Evolutionary conservation across 1,284 basidiomycete genomes (phyloP).

Genomic region (Taiwanofungus camphoratus): DNA sequence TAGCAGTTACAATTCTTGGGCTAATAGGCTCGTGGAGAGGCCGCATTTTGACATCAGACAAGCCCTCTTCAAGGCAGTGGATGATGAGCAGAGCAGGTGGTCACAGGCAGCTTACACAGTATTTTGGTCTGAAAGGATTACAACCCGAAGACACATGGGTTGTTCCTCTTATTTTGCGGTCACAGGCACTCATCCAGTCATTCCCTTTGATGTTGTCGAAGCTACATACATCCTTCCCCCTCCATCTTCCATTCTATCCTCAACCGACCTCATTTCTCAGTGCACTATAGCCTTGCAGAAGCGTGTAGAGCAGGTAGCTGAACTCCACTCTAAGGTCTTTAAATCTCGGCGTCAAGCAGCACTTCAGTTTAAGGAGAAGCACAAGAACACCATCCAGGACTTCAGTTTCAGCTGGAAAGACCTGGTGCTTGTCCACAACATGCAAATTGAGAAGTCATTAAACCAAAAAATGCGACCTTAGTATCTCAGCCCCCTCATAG

Average conservation of each 20-base stretch:
- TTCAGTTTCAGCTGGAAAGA: slow-evolving; percentile 30
- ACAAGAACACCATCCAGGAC: slow-evolving; percentile 22
- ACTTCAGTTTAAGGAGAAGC: slow-evolving; percentile 18
- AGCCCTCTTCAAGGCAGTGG: slow-evolving; percentile 28
- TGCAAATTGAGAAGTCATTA: slow-evolving; percentile 20
- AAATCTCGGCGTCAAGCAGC: slow-evolving; percentile 18
- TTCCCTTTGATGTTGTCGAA: slow-evolving; percentile 26
- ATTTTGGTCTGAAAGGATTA: neutral
- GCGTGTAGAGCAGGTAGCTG: slow-evolving; percentile 8
- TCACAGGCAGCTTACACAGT: slow-evolving; percentile 30
- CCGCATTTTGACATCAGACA: slow-evolving; percentile 23
- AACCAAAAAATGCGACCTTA: slow-evolving; percentile 23
- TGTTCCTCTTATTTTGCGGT: neutral
- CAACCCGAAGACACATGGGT: neutral
- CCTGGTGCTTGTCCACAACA: slow-evolving; percentile 19
- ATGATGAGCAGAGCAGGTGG: slow-evolving; percentile 31
- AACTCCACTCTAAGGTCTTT: slow-evolving; percentile 16
- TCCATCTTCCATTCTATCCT: slow-evolving; percentile 19
- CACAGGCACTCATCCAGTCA: slow-evolving; percentile 31
- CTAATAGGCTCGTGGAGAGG: slow-evolving; percentile 34
- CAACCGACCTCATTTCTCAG: slow-evolving; percentile 16
- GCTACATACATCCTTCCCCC: slow-evolving; percentile 22
- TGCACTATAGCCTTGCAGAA: slow-evolving; percentile 25
- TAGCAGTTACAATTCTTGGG: neutral
- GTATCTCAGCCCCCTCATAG: slow-evolving; percentile 28